Conservation (phyloP, 495 filamentous ascomycete species). For the Elaphomyces granulatus region DNA sequence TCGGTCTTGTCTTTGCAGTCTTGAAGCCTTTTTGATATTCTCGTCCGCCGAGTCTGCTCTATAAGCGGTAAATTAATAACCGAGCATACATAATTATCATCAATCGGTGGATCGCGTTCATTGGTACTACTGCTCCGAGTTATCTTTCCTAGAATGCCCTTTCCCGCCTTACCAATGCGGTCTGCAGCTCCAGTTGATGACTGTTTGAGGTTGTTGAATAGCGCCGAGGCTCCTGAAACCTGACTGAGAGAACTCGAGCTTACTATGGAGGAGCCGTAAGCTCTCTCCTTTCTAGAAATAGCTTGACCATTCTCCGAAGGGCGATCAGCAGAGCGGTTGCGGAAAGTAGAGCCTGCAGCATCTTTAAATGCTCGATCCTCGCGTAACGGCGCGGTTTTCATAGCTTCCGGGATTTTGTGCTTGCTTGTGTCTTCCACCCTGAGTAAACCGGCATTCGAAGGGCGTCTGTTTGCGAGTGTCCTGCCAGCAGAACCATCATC, state of each 20-base stretch:
- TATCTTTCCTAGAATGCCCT: conserved; percentile 63
- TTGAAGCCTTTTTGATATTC: conserved; percentile 74
- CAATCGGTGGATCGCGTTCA: conserved; percentile 51
- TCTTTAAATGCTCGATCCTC: conserved; percentile 46
- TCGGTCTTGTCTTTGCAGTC: conserved; percentile 83
- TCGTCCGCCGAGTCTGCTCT: conserved; percentile 70
- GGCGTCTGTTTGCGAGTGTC: conserved; percentile 21
- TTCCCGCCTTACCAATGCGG: conserved; percentile 56
- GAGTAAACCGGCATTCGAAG: conserved; percentile 27
- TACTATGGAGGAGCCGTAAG: conserved; percentile 34
- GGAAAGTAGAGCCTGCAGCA: conserved; percentile 44
- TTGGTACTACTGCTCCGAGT: conserved; percentile 54
- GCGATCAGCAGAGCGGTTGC: conserved; percentile 53
- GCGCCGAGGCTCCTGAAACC: conserved; percentile 41
- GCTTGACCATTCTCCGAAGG: conserved; percentile 19
- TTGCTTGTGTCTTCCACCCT: conserved; percentile 27
- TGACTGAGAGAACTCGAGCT: conserved; percentile 48
- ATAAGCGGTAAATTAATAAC: conserved; percentile 69
- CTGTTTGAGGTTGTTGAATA: conserved; percentile 59
- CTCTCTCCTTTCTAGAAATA: conserved; percentile 32
- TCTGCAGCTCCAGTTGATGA: conserved; percentile 58
- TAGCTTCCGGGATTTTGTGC: conserved; percentile 14
- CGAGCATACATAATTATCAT: conserved; percentile 62
- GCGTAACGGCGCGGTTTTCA: conserved; percentile 47
- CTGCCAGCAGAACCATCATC: conserved; percentile 30